phyloP scores from a whole-genome alignment of 2,329 filamentous ascomycete genomes.

The Sporothrix inflata region DNA sequence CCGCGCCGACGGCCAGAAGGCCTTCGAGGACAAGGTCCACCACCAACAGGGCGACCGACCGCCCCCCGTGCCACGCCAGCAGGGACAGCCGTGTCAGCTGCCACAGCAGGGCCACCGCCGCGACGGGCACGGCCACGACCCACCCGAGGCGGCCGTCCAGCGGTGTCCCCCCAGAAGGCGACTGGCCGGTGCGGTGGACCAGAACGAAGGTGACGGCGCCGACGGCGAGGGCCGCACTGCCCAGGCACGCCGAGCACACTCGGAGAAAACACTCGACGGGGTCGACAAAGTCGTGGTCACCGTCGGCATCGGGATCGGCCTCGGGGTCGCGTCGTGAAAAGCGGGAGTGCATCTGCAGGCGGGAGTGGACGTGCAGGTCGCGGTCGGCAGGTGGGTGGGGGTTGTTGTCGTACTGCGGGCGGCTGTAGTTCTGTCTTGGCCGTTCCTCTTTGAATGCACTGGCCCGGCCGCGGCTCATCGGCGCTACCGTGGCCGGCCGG shows the following conservation, averaged over 20 bases:
- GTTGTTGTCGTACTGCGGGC: neutral
- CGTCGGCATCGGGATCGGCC: neutral
- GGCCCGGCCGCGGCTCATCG: neutral
- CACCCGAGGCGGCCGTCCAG: constrained; percentile 31
- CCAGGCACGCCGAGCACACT: constrained; percentile 25
- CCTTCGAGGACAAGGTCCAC: constrained; percentile 25
- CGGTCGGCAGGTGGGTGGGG: neutral
- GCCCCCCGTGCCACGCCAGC: neutral
- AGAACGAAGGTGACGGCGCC: constrained; percentile 28
- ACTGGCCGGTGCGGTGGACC: constrained; percentile 11
- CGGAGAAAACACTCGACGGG: constrained; percentile 30
- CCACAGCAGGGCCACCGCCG: constrained; percentile 28
- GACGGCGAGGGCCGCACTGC: constrained; percentile 26
- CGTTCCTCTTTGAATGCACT: neutral
- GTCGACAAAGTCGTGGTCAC: constrained; percentile 12
- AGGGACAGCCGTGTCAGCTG: constrained; percentile 23
- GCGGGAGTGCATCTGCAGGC: constrained; percentile 19
- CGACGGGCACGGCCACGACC: constrained; percentile 30
- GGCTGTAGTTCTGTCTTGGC: neutral
- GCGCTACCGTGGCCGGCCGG: neutral
- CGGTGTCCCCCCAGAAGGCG: neutral
- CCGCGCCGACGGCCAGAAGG: constrained; percentile 26
- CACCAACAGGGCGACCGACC: neutral
- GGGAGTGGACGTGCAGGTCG: constrained; percentile 23
- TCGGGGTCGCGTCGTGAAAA: neutral